Evolutionary conservation across 2,329 filamentous ascomycete genomes (phyloP), one percentile per base, ranked within the genome.

Genomic region (Magnaporthiopsis incrustans): DNA sequence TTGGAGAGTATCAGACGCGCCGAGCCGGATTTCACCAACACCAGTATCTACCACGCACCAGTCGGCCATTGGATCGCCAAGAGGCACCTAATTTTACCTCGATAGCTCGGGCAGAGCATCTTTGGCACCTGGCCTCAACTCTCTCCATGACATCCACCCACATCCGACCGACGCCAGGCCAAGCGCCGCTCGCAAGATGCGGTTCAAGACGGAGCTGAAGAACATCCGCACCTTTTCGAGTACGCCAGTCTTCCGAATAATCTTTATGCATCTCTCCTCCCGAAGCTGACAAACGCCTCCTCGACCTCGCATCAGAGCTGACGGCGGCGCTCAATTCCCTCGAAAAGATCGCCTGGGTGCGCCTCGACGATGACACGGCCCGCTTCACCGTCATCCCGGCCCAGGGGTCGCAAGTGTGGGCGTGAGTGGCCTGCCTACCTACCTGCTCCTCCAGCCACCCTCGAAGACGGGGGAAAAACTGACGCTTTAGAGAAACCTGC

Each of bases 321-420:
- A 84, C 84, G 2, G 83, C 85, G 14, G 86, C 86, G 18, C 79
- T 89, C 66, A 84, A 81, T 65, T 85, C 86, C 2, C 78, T 89
- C 38, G 91, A 92, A 69, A 92, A 94, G 76, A 89, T 96, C 67
- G 92, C 91, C 59, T 97, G 93, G 92, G 83, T 97, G 67, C 90
- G 92, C 68, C 85, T 99, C 44, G 91, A 94, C 77, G 86, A 96
- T 77, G 88, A 93, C 65, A 88, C 89, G 64, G 88, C 94, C 64
- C 92, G 93, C 70, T 97, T 99, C 78, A 98, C 95, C 66, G 91
- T 98, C 71, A 94, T 98, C 67, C 93, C 95, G 0, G 92, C 97
- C 73, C 89, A 91, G 71, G 94, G 95, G 66, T 96, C 92, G 11
- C 94, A 98, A 81, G 94, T 98, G 64, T 99, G 95, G 95, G 91